Evolutionary conservation across 352 stramenopile genomes (phyloP).

Genomic region (Pythium aquatile): DNA sequence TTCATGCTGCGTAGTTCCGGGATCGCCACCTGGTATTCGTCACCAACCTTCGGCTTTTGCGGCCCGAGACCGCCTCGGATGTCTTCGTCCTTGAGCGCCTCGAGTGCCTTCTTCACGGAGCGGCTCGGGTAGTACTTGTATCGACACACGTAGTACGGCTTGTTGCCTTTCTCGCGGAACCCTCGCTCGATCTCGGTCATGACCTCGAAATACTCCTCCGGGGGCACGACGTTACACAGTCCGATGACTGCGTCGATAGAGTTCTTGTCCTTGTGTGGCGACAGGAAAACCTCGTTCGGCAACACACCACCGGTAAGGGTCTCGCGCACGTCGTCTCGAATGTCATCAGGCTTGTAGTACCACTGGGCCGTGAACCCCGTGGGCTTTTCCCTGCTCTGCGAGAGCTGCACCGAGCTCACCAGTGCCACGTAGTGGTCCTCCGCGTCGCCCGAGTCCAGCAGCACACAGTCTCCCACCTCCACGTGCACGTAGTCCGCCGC

Average conservation of each 20-base stretch:
- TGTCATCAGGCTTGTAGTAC: slow-evolving; percentile 84
- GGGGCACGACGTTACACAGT: slow-evolving; percentile 72
- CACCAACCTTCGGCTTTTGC: slow-evolving; percentile 68
- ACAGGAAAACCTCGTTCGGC: slow-evolving; percentile 79
- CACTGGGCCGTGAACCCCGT: slow-evolving; percentile 77
- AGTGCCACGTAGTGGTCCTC: slow-evolving; percentile 72
- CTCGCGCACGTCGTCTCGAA: slow-evolving; percentile 58
- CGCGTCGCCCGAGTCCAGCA: slow-evolving; percentile 69
- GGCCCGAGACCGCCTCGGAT: slow-evolving; percentile 63
- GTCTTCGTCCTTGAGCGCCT: slow-evolving; percentile 63
- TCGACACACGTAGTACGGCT: slow-evolving; percentile 70
- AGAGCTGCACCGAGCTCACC: slow-evolving; percentile 70
- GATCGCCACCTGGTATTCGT: slow-evolving; percentile 53
- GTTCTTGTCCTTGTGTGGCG: slow-evolving; percentile 82
- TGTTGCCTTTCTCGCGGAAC: slow-evolving; percentile 57
- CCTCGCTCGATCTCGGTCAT: slow-evolving; percentile 67
- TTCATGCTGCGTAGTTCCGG: slow-evolving; percentile 37
- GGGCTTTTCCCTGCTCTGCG: slow-evolving; percentile 42
- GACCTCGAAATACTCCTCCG: slow-evolving; percentile 72
- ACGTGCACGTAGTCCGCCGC: slow-evolving; percentile 60
- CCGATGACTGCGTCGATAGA: slow-evolving; percentile 76
- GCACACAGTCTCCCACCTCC: slow-evolving; percentile 73
- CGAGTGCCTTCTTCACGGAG: slow-evolving; percentile 61
- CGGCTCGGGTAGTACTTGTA: slow-evolving; percentile 82
- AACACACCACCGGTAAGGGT: slow-evolving; percentile 59